Conservation (phyloP, 257 asterid species). For the Salvia splendens region DNA sequence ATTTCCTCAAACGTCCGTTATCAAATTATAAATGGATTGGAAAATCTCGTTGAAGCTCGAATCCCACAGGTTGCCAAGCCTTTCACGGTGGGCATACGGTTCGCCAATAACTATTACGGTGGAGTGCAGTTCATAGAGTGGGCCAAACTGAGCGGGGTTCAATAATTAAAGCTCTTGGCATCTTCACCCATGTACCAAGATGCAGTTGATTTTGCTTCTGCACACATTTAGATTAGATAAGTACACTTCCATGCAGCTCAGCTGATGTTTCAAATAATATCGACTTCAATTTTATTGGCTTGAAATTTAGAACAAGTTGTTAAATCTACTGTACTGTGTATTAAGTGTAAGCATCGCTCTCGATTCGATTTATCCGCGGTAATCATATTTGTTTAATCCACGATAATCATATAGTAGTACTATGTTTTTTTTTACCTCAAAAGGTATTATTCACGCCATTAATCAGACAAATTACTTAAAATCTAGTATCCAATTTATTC, state of each 20-base stretch:
- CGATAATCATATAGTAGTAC: no score
- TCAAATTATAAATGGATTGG: constrained; percentile 86
- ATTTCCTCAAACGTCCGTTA: constrained; percentile 88
- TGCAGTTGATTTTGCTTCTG: not conserved
- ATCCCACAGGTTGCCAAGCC: constrained; percentile 79
- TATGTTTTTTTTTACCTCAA: no score
- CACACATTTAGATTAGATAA: not conserved
- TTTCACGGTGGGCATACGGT: constrained; percentile 83
- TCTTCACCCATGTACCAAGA: not conserved
- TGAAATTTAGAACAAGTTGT: no score
- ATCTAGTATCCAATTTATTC: no score
- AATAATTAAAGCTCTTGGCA: constrained; percentile 35
- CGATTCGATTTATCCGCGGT: no score
- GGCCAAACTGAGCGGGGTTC: constrained; percentile 90
- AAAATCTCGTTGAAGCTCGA: constrained; percentile 61
- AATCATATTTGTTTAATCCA: no score
- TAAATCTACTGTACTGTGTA: no score
- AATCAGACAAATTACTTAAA: no score
- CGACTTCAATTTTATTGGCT: not conserved
- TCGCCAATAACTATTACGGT: constrained; percentile 82
- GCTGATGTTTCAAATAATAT: not conserved
- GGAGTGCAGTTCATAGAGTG: constrained; percentile 96
- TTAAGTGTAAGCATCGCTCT: no score
- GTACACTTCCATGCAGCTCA: not conserved
- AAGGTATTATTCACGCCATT: no score